Conservation (phyloP, 345 rosid species). For the Salix viminalis region DNA sequence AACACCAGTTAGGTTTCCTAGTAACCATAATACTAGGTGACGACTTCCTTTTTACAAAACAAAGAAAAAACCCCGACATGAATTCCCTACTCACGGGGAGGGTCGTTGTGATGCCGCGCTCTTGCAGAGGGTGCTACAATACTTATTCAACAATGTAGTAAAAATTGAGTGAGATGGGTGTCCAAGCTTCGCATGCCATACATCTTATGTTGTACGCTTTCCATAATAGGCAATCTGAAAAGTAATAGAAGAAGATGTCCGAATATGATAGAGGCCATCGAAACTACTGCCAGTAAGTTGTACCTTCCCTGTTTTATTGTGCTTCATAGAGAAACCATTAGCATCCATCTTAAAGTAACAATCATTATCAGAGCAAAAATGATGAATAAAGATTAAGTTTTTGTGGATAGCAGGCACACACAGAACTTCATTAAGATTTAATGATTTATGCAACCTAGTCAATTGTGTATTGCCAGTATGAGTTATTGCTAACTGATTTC, state of each 20-base stretch:
- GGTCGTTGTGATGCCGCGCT: no score
- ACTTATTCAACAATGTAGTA: background rate
- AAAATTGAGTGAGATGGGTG: background rate
- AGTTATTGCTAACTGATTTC: background rate
- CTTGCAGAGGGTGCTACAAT: no score
- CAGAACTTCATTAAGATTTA: background rate
- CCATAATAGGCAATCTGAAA: background rate
- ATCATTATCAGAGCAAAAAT: background rate
- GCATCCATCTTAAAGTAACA: no score
- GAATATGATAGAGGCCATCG: background rate
- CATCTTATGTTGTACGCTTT: background rate
- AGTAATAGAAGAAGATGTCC: background rate
- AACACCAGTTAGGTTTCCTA: no score
- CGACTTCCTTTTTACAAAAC: no score
- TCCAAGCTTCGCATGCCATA: background rate
- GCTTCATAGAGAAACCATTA: no score
- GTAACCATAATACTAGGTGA: no score
- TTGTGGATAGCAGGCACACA: background rate
- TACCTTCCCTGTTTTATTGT: background rate
- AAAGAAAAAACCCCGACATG: no score
- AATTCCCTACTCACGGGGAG: no score
- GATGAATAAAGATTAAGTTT: accelerated
- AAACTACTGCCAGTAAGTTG: background rate
- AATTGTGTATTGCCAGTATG: background rate
- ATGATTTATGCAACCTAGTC: no score